These are phyloP conservation scores for Tolypocladium capitatum DNA, from an alignment of 2,329 filamentous ascomycete species.

Conservation along the genomic window DNA sequence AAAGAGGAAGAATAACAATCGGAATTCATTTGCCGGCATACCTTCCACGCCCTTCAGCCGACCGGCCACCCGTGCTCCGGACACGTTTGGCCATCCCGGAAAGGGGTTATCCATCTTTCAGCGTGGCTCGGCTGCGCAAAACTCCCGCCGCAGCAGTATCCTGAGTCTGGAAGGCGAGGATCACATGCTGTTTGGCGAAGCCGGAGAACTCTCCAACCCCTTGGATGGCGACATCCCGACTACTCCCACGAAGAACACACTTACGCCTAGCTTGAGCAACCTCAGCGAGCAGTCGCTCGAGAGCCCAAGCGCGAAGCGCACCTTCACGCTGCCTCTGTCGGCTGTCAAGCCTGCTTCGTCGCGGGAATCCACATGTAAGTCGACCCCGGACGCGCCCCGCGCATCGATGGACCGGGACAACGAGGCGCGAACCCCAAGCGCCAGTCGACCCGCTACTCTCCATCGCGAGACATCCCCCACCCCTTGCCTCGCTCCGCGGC, in stretches of 20 bases:
- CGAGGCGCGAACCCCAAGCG: conserved; percentile 4
- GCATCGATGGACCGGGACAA: conserved; percentile 5
- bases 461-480: conserved; percentile 18
- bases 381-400: conserved; percentile 9
- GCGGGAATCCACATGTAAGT: conserved; percentile 33
- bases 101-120: conserved; percentile 55
- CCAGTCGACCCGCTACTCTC: conserved; percentile 14
- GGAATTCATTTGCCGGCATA: conserved; percentile 57
- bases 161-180: conserved; percentile 74
- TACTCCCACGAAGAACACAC: conserved; percentile 72
- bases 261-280: conserved; percentile 27
- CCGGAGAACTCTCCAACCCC: conserved; percentile 11
- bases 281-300: conserved; percentile 26
- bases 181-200: conserved; percentile 29
- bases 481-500: conserved; percentile 19
- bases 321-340: conserved; percentile 28
- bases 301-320: conserved; percentile 34
- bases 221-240: conserved; percentile 60
- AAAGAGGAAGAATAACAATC: conserved; percentile 47
- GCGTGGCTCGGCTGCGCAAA: conserved; percentile 33
- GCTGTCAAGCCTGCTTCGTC: conserved; percentile 22
- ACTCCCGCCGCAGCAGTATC: conserved; percentile 52
- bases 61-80: conserved; percentile 32
- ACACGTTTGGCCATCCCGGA: conserved; percentile 40
- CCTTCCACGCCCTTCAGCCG: conserved; percentile 73